Base-by-base conservation (phyloP, 2,329 filamentous ascomycete species). In the Dissoconium aciculare region DNA sequence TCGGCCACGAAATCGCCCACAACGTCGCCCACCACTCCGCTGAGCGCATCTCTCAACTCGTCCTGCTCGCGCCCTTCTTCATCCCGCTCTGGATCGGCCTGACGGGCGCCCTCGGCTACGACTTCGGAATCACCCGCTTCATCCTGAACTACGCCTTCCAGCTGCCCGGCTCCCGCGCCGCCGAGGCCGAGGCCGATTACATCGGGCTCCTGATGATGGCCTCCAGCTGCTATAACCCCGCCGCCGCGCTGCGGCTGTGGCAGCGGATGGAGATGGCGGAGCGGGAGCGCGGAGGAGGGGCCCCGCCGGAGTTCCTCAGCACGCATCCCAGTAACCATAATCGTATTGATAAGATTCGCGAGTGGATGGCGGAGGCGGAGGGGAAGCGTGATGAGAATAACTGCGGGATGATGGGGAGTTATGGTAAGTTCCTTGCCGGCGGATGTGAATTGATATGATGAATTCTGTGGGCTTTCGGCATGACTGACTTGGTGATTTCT, bases 161-260 rank as follows among this genome's bases (percentile, higher is more conserved):
- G 28, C 60, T 69, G 37, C 80, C 79, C 1, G 79, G 78, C 51
- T 71, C 69, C 27, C 62, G 80, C 28, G 67, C 66, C 47, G 78
- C 84, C 56, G 80, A 76, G 54, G 56, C 64, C 28, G 79, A 87
- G 57, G 80, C 80, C 0, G 80, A 87, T 47, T 81, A 79, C 45
- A 82, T 85, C 28, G 80, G 80, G 0, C 54, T 85, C 17, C 71
- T 85, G 66, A 78, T 85, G 66, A 85, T 85, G 77, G 71, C 78
- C 0, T 71, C 81, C 56, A 76, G 74, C 15, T 85, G 80, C 56
- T 85, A 78, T 49, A 65, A 82, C 38, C 80, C 80, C 1, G 56
- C 64, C 9, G 69, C 71, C 37, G 78, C 79, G 0, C 59, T 77
- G 26, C 61, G 59, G 0, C 70, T 85, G 36, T 82, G 55, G 54